These are phyloP conservation scores for Colletotrichum sublineola DNA, from an alignment of 2,329 filamentous ascomycete species.

Conservation along the genomic window DNA sequence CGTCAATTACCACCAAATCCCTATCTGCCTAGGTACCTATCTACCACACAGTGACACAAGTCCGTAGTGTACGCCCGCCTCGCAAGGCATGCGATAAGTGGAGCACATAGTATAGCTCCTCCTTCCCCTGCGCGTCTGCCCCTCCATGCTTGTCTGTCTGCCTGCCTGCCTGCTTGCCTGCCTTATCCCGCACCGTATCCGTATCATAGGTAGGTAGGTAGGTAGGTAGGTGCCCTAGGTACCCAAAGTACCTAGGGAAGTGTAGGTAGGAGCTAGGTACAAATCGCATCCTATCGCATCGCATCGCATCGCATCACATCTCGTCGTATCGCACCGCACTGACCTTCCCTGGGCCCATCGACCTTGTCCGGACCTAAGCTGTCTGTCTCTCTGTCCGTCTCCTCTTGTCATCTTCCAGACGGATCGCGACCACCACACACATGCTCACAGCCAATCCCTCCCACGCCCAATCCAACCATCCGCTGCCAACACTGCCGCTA, in stretches of 20 bases:
- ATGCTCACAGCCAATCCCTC: not conserved
- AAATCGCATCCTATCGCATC: not conserved
- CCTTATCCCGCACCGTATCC: not conserved
- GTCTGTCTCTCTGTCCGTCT: conserved; percentile 22
- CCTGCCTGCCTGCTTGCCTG: not conserved
- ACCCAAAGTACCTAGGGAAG: no score
- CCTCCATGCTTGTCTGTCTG: not conserved
- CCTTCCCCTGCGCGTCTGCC: not conserved
- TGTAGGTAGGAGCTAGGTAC: no score
- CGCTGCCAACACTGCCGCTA: conserved; percentile 36
- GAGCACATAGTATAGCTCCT: not conserved
- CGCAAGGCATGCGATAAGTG: conserved; percentile 4
- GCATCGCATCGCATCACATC: not conserved
- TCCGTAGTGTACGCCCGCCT: no score
- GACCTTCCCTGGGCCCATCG: not conserved
- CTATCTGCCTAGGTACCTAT: no score
- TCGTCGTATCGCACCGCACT: not conserved
- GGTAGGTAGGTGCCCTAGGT: not conserved
- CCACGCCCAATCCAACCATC: conserved; percentile 7
- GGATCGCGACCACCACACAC: conserved; percentile 9
- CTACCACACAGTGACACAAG: no score
- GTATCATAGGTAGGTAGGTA: not conserved
- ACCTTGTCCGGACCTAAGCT: not conserved
- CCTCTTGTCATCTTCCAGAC: conserved; percentile 18
- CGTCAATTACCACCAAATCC: no score